Evolutionary conservation across 2,329 filamentous ascomycete species (phyloP).

Genomic region (Fusarium praegraminearum): DNA sequence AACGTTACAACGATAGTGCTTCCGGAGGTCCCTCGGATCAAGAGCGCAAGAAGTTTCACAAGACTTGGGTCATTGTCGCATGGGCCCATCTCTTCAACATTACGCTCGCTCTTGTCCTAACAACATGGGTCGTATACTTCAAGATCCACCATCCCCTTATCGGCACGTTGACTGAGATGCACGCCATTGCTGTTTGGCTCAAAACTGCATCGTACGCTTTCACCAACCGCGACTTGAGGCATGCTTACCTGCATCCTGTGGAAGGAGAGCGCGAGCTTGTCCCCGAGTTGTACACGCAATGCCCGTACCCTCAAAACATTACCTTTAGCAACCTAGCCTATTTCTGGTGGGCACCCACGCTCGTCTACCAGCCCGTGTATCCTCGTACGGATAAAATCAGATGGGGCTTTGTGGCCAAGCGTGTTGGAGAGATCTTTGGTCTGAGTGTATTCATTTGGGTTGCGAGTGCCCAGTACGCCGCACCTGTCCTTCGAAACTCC

Average conservation of each 20-base stretch:
- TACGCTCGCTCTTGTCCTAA: conserved; percentile 81
- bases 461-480: conserved; percentile 91
- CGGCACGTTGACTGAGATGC: conserved; percentile 88
- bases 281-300: conserved; percentile 83
- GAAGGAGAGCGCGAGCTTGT: conserved; percentile 75
- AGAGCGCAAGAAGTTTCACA: conserved; percentile 74
- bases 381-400: conserved; percentile 84
- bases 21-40: conserved; percentile 63
- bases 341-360: conserved; percentile 97
- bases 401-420: conserved; percentile 89
- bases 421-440: conserved; percentile 80
- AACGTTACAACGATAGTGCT: conserved; percentile 64
- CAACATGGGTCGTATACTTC: conserved; percentile 89
- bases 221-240: conserved; percentile 93
- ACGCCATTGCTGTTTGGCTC: conserved; percentile 95
- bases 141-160: conserved; percentile 93
- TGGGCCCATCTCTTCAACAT: conserved; percentile 87
- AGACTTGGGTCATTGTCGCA: conserved; percentile 84
- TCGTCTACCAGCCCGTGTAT: conserved; percentile 97
- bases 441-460: conserved; percentile 95
- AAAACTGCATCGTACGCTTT: conserved; percentile 97
- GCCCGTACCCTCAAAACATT: conserved; percentile 92
- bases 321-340: conserved; percentile 89
- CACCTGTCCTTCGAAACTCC: conserved; percentile 89
- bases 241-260: conserved; percentile 85